phyloP scores from a whole-genome alignment of 2,329 filamentous ascomycete species.

The Emmonsia crescens region DNA sequence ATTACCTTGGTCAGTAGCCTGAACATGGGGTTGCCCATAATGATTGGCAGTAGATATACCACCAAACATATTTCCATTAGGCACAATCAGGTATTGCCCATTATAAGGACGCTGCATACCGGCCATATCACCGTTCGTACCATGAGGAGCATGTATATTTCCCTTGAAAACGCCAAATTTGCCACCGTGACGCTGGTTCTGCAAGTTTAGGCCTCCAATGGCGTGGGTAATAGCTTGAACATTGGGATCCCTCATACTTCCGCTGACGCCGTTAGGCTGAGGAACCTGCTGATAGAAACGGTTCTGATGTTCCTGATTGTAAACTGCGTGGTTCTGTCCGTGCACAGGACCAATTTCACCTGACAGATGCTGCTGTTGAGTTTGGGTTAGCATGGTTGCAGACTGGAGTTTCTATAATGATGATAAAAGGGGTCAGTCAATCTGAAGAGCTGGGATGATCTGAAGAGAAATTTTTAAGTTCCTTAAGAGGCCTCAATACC shows the following conservation, averaged over 20 bases:
- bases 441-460: background rate
- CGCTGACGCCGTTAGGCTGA: constrained; percentile 9
- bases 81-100: constrained; percentile 20
- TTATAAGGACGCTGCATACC: constrained; percentile 19
- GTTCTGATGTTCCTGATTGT: constrained; percentile 18
- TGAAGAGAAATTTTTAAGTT: background rate
- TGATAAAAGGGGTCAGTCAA: background rate
- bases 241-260: constrained; percentile 13
- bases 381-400: constrained; percentile 18
- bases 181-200: constrained; percentile 19
- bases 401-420: constrained; percentile 3
- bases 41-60: constrained; percentile 21
- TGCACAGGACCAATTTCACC: constrained; percentile 18
- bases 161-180: constrained; percentile 22
- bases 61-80: constrained; percentile 25
- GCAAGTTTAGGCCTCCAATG: constrained; percentile 20
- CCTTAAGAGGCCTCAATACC: background rate
- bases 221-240: constrained; percentile 16
- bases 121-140: constrained; percentile 20
- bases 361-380: constrained; percentile 17
- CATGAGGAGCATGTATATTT: constrained; percentile 17
- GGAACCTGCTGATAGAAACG: constrained; percentile 18
- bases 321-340: constrained; percentile 14
- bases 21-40: constrained; percentile 20
- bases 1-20: constrained; percentile 24